Base-by-base conservation (phyloP, 345 rosid species). In the Eucalyptus albens region DNA sequence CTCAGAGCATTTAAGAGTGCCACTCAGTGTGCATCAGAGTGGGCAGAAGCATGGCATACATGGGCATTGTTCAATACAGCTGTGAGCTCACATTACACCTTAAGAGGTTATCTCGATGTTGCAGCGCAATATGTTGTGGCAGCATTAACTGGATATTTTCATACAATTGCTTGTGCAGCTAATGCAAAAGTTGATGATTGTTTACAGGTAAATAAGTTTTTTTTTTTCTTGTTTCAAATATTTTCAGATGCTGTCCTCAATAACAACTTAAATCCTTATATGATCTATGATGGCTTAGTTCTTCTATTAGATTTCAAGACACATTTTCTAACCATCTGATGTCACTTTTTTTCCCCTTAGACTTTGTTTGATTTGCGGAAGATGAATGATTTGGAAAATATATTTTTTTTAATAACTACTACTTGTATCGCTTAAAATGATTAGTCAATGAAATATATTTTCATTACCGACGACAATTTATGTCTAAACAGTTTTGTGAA, bases 41-140 rank as follows among this genome's bases (percentile, higher is more conserved):
- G 99, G 99, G 96, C 95, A 86, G 97, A 96, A 91, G 97, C 99
- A 92, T 98, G 99, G 99, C 99, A 98, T 87, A 93, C 92, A 51
- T 98, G 99, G 99, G 99, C 99, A 72, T 93, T 96, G 93, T 98
- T 98, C 92, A 98, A 97, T 91, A 98, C 99, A 26, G 98, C 97
- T 86, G 99, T 96, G 88, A 97, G 97, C 98, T 96, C 99, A 85
- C 97, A 97, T 91, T 98, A 97, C 89, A 96, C 81, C 21, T 69
- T 94, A 85, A 94, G 93, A 93, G 96, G 98, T 81, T 90, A 87
- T 91, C 94, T 96, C 31, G 47, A 88, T 88, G 90, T 92, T 65
- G 96, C 97, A 86, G 93, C 98, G 15, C 97, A 95, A 91, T 98
- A 92, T 91, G 99, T 97, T 91, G 99, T 95, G 90, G 94, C 95